These are phyloP conservation scores for Lachancea waltii DNA, from an alignment of 805 yeast genomes.

Conservation along the genomic window DNA sequence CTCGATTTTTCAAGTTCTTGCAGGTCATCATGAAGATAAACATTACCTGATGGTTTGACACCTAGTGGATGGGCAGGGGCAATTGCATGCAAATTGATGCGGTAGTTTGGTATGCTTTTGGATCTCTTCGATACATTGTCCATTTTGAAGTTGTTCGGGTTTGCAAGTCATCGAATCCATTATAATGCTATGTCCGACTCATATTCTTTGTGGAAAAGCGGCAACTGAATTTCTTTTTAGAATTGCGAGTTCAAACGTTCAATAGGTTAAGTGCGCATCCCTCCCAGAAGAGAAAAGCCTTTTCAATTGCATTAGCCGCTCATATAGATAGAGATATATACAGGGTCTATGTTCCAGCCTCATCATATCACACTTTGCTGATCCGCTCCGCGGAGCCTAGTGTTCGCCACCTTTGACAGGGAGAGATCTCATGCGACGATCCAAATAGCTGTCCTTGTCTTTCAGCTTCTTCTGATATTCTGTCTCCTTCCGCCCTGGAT, in stretches of 20 bases:
- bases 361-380: too few species aligned
- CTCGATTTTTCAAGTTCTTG: conserved; percentile 15
- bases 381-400: too few species aligned
- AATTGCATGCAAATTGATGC: conserved; percentile 8
- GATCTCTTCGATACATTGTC: conserved; percentile 2
- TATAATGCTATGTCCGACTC: too few species aligned
- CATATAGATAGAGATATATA: too few species aligned
- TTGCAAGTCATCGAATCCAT: too few species aligned
- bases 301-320: too few species aligned
- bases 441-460: conserved; percentile 50
- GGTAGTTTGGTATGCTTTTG: conserved; percentile 6
- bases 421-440: conserved; percentile 47
- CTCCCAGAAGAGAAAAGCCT: too few species aligned
- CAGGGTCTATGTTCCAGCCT: not conserved
- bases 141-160: not conserved
- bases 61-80: conserved; percentile 54
- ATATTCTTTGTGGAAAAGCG: too few species aligned
- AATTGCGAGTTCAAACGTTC: too few species aligned
- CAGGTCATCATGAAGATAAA: conserved; percentile 33
- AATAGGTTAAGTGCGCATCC: too few species aligned
- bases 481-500: conserved; percentile 63
- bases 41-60: conserved; percentile 71
- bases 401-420: conserved; percentile 39
- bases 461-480: conserved; percentile 40
- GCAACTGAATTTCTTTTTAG: too few species aligned